Evolutionary conservation across 2,329 filamentous ascomycete genomes (phyloP).

Genomic region (Aureobasidium leucospermi): DNA sequence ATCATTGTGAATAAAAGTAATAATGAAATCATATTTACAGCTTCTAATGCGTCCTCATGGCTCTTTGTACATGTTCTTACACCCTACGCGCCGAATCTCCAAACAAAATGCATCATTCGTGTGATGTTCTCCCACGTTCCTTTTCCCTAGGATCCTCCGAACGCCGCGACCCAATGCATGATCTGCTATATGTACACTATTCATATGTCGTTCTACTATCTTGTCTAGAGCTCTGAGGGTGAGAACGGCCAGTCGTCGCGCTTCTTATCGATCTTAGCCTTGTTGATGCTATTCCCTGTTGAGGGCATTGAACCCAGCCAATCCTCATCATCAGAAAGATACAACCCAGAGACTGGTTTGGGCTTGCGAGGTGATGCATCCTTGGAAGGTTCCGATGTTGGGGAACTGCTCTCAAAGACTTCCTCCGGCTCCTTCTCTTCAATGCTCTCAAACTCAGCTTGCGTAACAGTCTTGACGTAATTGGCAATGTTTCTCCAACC

Average conservation of each 20-base stretch:
- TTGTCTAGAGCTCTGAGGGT: background rate
- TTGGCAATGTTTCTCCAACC: background rate
- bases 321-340: background rate
- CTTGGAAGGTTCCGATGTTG: background rate
- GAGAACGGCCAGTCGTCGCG: background rate
- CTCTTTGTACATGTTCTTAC: background rate
- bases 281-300: background rate
- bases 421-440: background rate
- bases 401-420: background rate
- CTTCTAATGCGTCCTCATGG: background rate
- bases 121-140: background rate
- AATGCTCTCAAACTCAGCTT: background rate
- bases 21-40: background rate
- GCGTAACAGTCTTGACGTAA: background rate
- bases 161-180: conserved; percentile 2
- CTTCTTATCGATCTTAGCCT: background rate
- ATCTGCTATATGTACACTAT: background rate
- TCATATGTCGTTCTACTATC: background rate
- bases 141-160: background rate
- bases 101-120: background rate
- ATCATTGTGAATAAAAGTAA: background rate
- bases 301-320: background rate
- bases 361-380: background rate
- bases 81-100: background rate
- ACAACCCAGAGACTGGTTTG: background rate